Conservation (phyloP, 805 yeast species). For the Teunomyces funiuensis region DNA sequence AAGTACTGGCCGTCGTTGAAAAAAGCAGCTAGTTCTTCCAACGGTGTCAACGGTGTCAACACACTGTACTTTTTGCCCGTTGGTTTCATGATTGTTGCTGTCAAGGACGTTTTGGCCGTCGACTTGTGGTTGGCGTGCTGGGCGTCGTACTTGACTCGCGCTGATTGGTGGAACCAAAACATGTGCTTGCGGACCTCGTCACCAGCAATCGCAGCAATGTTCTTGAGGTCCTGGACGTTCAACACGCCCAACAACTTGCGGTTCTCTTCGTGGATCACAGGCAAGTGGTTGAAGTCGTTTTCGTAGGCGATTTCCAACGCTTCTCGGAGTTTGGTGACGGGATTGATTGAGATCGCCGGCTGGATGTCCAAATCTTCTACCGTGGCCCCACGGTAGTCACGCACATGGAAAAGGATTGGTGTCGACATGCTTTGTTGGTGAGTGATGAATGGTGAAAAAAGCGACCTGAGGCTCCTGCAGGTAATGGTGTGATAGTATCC, state of each 20-base stretch:
- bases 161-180: slow-evolving; percentile 45
- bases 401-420: slow-evolving; percentile 23
- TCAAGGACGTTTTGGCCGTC: slow-evolving; percentile 20
- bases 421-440: neutral
- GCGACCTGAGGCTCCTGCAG: too few relatives aligned
- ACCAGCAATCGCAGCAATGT: slow-evolving; percentile 10
- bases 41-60: slow-evolving; percentile 54
- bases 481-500: too few relatives aligned
- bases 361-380: slow-evolving; percentile 59
- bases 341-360: slow-evolving; percentile 56
- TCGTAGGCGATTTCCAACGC: slow-evolving; percentile 59
- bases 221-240: slow-evolving; percentile 41
- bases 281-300: slow-evolving; percentile 52
- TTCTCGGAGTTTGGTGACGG: slow-evolving; percentile 44
- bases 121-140: slow-evolving; percentile 14
- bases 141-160: slow-evolving; percentile 32
- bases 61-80: slow-evolving; percentile 35
- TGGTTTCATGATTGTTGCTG: slow-evolving; percentile 37
- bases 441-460: neutral
- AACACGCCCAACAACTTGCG: slow-evolving; percentile 50
- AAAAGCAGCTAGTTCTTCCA: slow-evolving; percentile 52
- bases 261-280: slow-evolving; percentile 49
- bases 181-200: slow-evolving; percentile 20
- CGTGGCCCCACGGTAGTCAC: slow-evolving; percentile 51
- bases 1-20: slow-evolving; percentile 50